Percentiles rank a stretch among this genome's conserved stretches.
Conservation (phyloP, 495 filamentous ascomycete species). For the Glonium stellatum region DNA sequence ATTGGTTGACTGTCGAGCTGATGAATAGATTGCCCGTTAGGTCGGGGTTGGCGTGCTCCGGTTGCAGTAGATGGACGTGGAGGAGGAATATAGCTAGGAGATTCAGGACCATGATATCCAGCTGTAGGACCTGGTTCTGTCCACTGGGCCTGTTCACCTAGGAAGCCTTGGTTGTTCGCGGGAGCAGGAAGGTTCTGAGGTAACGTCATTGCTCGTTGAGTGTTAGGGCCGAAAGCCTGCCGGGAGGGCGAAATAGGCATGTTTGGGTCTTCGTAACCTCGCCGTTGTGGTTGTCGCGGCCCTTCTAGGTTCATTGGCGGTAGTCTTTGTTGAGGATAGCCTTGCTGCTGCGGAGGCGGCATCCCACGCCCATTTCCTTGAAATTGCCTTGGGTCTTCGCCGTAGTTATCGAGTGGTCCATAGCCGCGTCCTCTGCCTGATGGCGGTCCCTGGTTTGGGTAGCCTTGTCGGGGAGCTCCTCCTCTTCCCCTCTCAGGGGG, state of each 20-base stretch:
- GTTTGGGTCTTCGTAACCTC: neutral
- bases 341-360: conserved; percentile 7
- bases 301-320: conserved; percentile 12
- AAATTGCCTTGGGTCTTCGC: conserved; percentile 25
- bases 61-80: conserved; percentile 46
- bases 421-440: conserved; percentile 9
- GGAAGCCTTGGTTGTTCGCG: neutral
- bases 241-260: conserved; percentile 10
- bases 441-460: conserved; percentile 8
- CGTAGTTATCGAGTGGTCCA: conserved; percentile 11
- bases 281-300: conserved; percentile 12
- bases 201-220: conserved; percentile 24
- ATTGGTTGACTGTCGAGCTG: conserved; percentile 32
- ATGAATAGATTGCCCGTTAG: conserved; percentile 13
- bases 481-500: conserved; percentile 18
- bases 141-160: conserved; percentile 20
- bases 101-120: conserved; percentile 33
- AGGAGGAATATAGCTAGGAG: conserved; percentile 35
- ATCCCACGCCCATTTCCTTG: conserved; percentile 18
- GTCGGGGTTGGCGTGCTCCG: conserved; percentile 30
- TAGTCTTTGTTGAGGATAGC: conserved; percentile 8
- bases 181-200: conserved; percentile 15
- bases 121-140: conserved; percentile 31
- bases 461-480: neutral
- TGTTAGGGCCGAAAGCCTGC: conserved; percentile 20